These are phyloP conservation scores for Papiliotrema fonsecae DNA, from an alignment of 1,284 basidiomycete genomes.

Conservation along the genomic window DNA sequence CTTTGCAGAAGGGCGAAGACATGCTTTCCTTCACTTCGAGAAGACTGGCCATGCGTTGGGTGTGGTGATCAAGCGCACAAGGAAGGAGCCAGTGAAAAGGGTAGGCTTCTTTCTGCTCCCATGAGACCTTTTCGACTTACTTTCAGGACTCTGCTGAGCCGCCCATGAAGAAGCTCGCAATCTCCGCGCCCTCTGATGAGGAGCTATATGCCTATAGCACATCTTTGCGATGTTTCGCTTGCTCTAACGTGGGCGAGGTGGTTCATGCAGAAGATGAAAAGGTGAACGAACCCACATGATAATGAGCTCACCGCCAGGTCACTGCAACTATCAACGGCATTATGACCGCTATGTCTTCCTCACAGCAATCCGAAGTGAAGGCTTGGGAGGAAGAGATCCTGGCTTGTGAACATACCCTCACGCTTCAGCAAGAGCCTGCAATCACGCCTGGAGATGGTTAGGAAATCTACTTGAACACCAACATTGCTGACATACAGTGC, in stretches of 20 bases:
- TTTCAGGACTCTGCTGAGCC: slow-evolving; percentile 63
- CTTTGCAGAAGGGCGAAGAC: slow-evolving; percentile 56
- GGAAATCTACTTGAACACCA: slow-evolving; percentile 10
- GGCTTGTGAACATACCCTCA: slow-evolving; percentile 80
- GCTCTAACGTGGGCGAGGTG: slow-evolving; percentile 54
- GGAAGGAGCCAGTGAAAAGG: slow-evolving; percentile 62
- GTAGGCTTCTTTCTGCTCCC: slow-evolving; percentile 49
- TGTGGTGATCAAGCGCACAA: slow-evolving; percentile 73
- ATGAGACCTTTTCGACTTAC: neutral
- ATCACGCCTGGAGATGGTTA: slow-evolving; percentile 33
- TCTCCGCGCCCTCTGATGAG: slow-evolving; percentile 75
- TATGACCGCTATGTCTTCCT: slow-evolving; percentile 78
- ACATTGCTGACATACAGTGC: slow-evolving; percentile 53
- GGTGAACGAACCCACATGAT: slow-evolving; percentile 22
- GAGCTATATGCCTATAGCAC: slow-evolving; percentile 76
- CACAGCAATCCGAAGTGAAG: slow-evolving; percentile 88
- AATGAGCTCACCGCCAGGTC: slow-evolving; percentile 47
- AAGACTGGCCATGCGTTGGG: slow-evolving; percentile 72
- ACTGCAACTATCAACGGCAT: slow-evolving; percentile 63
- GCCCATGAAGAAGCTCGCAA: slow-evolving; percentile 84
- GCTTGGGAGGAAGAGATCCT: slow-evolving; percentile 95
- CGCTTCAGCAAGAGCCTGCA: slow-evolving; percentile 61
- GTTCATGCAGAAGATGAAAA: slow-evolving; percentile 53
- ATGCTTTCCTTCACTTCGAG: slow-evolving; percentile 65
- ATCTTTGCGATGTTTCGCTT: slow-evolving; percentile 70